phyloP scores from a whole-genome alignment of 2,329 filamentous ascomycete species.

The Tolypocladium cylindrosporum region DNA sequence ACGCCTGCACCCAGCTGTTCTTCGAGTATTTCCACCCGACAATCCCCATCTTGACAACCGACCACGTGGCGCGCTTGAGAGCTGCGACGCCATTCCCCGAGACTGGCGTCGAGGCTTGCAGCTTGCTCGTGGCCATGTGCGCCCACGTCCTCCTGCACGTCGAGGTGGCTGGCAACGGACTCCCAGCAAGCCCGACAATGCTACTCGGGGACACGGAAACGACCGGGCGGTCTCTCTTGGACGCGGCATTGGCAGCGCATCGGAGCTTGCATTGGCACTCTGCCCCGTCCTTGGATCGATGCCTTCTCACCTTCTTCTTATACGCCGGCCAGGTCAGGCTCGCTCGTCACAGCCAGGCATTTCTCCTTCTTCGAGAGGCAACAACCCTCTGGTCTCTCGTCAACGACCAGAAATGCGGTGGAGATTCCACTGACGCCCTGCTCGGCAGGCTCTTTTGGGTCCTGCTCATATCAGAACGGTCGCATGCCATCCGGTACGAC shows the following conservation, averaged over 20 bases:
- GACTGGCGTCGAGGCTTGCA: constrained; percentile 21
- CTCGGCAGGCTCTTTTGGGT: constrained; percentile 32
- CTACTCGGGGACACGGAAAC: constrained; percentile 11
- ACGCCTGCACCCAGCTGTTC: constrained; percentile 28
- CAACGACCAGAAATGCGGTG: constrained; percentile 15
- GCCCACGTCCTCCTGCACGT: constrained; percentile 31
- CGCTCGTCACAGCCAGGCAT: constrained; percentile 32
- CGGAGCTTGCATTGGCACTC: constrained; percentile 21
- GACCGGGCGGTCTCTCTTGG: constrained; percentile 27
- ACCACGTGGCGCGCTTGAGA: constrained; percentile 23
- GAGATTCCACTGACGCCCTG: constrained; percentile 12
- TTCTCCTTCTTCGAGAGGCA: constrained; percentile 31
- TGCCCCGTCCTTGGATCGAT: constrained; percentile 26
- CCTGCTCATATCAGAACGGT: constrained; percentile 30
- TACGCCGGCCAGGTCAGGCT: constrained; percentile 32
- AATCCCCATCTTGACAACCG: constrained; percentile 30
- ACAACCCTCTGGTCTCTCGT: constrained; percentile 29
- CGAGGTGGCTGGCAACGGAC: constrained; percentile 20
- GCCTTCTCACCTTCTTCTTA: constrained; percentile 31
- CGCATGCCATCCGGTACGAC: constrained; percentile 33
- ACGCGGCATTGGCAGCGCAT: constrained; percentile 23
- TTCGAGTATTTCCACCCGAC: constrained; percentile 29
- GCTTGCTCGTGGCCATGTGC: constrained; percentile 27
- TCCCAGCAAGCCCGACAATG: constrained; percentile 20
- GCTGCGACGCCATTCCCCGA: constrained; percentile 11